A percentile compares a stretch with the other conserved stretches of the same genome.
Evolutionary conservation across 192 early-diverging fungal genomes (phyloP).

Genomic region (Kappamyces sp.): DNA sequence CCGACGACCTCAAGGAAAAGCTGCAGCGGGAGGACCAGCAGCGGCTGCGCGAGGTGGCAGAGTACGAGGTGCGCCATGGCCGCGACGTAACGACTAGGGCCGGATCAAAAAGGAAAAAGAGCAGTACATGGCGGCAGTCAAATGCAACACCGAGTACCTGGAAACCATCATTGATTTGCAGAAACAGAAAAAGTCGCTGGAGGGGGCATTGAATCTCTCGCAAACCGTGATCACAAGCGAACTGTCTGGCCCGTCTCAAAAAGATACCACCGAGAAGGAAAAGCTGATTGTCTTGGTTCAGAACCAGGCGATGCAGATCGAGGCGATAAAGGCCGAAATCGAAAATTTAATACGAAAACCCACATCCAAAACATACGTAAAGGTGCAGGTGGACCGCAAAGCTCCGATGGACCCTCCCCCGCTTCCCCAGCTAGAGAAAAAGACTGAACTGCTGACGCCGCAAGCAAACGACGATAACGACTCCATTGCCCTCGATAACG

Average conservation of each 20-base stretch:
- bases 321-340: slow-evolving; percentile 46
- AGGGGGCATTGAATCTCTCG: slow-evolving; percentile 41
- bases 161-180: slow-evolving; percentile 42
- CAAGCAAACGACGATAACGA: no score
- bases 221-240: slow-evolving; percentile 53
- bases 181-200: slow-evolving; percentile 37
- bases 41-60: slow-evolving; percentile 40
- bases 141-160: slow-evolving; percentile 45
- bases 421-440: no score
- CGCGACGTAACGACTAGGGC: slow-evolving; percentile 14
- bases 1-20: slow-evolving; percentile 58
- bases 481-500: no score
- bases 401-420: no score
- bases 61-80: slow-evolving; percentile 29
- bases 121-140: slow-evolving; percentile 38
- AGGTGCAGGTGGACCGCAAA: neutral
- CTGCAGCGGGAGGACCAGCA: slow-evolving; percentile 47
- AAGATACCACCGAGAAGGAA: slow-evolving; percentile 44
- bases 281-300: slow-evolving; percentile 45
- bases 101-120: slow-evolving; percentile 36
- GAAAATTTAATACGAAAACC: slow-evolving; percentile 50
- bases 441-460: no score
- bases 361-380: neutral
- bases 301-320: slow-evolving; percentile 45
- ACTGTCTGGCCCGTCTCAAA: slow-evolving; percentile 41